A percentile compares a stretch with the other conserved stretches of the same genome.
Evolutionary conservation across 1,284 basidiomycete genomes (phyloP).

Genomic region (Cryptococcus hybrid): DNA sequence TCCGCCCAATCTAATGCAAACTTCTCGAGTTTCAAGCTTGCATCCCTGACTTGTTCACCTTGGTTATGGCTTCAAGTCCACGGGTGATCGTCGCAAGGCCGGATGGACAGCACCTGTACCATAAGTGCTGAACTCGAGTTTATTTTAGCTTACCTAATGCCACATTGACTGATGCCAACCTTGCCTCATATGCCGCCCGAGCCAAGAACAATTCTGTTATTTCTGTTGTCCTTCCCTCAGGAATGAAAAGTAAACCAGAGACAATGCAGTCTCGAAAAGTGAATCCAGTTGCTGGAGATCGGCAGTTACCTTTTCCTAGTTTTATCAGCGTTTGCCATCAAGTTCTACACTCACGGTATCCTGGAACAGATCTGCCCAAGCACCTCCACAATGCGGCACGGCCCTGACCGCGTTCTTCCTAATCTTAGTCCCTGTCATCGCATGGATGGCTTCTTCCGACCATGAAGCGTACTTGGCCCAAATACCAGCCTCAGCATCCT

Average conservation of each 20-base stretch:
- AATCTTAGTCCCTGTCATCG: conserved; percentile 1
- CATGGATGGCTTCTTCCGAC: conserved; percentile 11
- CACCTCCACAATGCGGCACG: conserved; percentile 34
- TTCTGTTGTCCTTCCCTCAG: conserved; percentile 9
- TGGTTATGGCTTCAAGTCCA: conserved; percentile 33
- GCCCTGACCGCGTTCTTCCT: conserved; percentile 26
- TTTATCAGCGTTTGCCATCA: not conserved
- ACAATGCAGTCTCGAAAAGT: conserved; percentile 17
- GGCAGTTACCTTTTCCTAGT: conserved; percentile 16
- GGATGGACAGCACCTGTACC: too few species aligned
- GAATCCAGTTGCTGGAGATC: conserved; percentile 1
- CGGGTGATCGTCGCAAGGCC: conserved; percentile 19
- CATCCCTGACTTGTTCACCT: conserved; percentile 40
- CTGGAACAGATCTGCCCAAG: conserved; percentile 24
- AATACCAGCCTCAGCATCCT: conserved; percentile 36
- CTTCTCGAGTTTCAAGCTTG: conserved; percentile 72
- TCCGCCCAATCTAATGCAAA: conserved; percentile 68
- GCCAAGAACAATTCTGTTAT: conserved; percentile 48
- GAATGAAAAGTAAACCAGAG: conserved; percentile 14
- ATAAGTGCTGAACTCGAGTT: too few species aligned
- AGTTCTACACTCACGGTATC: conserved; percentile 14
- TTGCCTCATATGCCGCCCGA: conserved; percentile 18
- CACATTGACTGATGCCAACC: conserved; percentile 1
- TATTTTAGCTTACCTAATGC: not conserved
- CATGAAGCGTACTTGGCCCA: conserved; percentile 41